Percentiles rank a stretch among this genome's conserved stretches.
Evolutionary conservation across 2,329 filamentous ascomycete genomes (phyloP).

Genomic region (Aotearoamyces nothofagi): DNA sequence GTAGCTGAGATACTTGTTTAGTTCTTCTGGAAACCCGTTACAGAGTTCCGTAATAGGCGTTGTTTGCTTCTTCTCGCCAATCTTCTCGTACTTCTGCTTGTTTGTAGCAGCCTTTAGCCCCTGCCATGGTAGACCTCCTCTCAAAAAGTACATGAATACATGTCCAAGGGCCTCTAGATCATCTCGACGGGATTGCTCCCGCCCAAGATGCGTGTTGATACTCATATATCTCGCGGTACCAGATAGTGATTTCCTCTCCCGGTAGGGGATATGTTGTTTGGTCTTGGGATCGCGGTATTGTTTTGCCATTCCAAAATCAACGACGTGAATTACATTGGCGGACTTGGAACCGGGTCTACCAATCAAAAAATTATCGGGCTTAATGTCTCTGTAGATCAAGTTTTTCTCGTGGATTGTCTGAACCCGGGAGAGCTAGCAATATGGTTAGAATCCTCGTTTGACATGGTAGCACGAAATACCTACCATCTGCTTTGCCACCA

Average conservation of each 20-base stretch:
- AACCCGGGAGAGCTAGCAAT: slow-evolving; percentile 76
- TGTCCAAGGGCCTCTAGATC: slow-evolving; percentile 80
- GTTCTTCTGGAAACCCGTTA: slow-evolving; percentile 91
- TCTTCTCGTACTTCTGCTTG: slow-evolving; percentile 99
- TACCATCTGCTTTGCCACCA: slow-evolving; percentile 99
- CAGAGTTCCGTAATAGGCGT: slow-evolving; percentile 94
- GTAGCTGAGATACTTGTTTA: slow-evolving; percentile 94
- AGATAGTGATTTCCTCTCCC: slow-evolving; percentile 90
- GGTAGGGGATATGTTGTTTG: slow-evolving; percentile 96
- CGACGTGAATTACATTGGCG: slow-evolving; percentile 96
- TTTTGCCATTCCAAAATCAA: slow-evolving; percentile 99
- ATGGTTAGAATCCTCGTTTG: slow-evolving; percentile 9
- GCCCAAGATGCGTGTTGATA: slow-evolving; percentile 95
- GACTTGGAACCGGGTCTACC: slow-evolving; percentile 82
- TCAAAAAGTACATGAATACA: slow-evolving; percentile 61
- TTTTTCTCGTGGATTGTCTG: slow-evolving; percentile 97
- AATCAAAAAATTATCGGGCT: slow-evolving; percentile 98
- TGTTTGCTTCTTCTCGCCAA: slow-evolving; percentile 99
- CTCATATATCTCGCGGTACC: slow-evolving; percentile 98
- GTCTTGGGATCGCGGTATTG: slow-evolving; percentile 98
- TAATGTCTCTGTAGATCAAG: slow-evolving; percentile 97
- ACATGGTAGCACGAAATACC: slow-evolving; percentile 18
- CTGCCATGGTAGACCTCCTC: slow-evolving; percentile 59
- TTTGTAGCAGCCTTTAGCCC: slow-evolving; percentile 60
- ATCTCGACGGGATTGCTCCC: slow-evolving; percentile 90